phyloP scores from a whole-genome alignment of 257 asterid species.

The Penstemon davidsonii region DNA sequence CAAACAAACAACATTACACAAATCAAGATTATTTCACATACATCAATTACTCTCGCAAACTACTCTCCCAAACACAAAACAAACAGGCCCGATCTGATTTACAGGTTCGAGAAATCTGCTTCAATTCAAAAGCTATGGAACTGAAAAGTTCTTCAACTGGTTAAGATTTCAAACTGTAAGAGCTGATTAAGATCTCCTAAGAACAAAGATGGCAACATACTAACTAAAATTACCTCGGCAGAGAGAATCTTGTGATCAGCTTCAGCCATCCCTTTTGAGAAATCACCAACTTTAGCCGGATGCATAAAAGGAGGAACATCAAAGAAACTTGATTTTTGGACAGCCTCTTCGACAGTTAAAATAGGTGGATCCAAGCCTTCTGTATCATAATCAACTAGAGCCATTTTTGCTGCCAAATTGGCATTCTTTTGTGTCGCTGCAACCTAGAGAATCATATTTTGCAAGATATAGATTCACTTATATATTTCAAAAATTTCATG shows the following conservation, averaged over 20 bases:
- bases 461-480: neutral
- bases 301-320: slow-evolving; percentile 43
- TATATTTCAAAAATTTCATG: neutral
- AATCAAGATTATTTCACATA: no score
- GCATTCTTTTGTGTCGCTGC: slow-evolving; percentile 64
- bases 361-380: slow-evolving; percentile 56
- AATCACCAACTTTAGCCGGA: slow-evolving; percentile 60
- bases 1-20: no score
- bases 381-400: slow-evolving; percentile 51
- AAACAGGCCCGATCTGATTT: neutral
- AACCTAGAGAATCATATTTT: slow-evolving; percentile 36
- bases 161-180: neutral
- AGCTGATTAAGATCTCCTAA: neutral
- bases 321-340: slow-evolving; percentile 53
- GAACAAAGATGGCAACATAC: neutral
- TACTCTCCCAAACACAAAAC: no score
- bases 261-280: slow-evolving; percentile 69
- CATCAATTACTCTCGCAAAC: no score
- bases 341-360: slow-evolving; percentile 74
- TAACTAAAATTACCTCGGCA: slow-evolving; percentile 45
- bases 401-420: slow-evolving; percentile 52
- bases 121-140: neutral
- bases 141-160: neutral
- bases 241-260: slow-evolving; percentile 65
- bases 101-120: neutral